Evolutionary conservation across 257 asterid species (phyloP).

Genomic region (Cordia subcordata): DNA sequence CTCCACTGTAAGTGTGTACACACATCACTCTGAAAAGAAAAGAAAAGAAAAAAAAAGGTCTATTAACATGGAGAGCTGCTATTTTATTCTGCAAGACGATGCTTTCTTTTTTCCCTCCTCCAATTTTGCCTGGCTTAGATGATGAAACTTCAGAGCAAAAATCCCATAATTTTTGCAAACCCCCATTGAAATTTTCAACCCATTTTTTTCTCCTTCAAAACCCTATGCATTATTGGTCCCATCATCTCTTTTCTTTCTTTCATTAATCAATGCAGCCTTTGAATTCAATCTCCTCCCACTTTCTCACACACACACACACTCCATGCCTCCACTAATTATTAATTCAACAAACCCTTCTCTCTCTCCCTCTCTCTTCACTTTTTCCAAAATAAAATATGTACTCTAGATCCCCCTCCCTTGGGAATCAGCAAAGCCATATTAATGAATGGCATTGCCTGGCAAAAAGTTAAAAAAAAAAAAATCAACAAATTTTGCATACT

Average conservation of each 20-base stretch:
- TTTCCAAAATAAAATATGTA: constrained; percentile 41
- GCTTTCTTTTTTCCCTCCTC: constrained; percentile 3
- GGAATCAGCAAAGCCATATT: constrained; percentile 78
- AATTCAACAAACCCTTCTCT: constrained; percentile 15
- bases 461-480: constrained; percentile 26
- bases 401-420: constrained; percentile 68
- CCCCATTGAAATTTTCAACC: constrained; percentile 25
- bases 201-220: constrained; percentile 1
- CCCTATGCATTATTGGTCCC: constrained; percentile 34
- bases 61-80: constrained; percentile 15
- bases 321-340: constrained; percentile 44
- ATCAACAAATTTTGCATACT: constrained; percentile 25
- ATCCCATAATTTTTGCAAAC: constrained; percentile 24
- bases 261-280: constrained; percentile 40
- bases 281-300: constrained; percentile 48
- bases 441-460: constrained; percentile 36
- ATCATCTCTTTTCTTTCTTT: constrained; percentile 30
- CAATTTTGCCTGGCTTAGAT: constrained; percentile 11
- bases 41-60: not conserved
- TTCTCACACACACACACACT: constrained; percentile 18
- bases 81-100: constrained; percentile 18
- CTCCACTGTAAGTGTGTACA: constrained; percentile 30
- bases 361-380: not conserved
- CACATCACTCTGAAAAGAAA: constrained; percentile 46
- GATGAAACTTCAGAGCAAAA: constrained; percentile 23